Evolutionary conservation across 306 rosid species (phyloP), one percentile per base, ranked within the genome.

Genomic region (Cucurbita ficifolia): DNA sequence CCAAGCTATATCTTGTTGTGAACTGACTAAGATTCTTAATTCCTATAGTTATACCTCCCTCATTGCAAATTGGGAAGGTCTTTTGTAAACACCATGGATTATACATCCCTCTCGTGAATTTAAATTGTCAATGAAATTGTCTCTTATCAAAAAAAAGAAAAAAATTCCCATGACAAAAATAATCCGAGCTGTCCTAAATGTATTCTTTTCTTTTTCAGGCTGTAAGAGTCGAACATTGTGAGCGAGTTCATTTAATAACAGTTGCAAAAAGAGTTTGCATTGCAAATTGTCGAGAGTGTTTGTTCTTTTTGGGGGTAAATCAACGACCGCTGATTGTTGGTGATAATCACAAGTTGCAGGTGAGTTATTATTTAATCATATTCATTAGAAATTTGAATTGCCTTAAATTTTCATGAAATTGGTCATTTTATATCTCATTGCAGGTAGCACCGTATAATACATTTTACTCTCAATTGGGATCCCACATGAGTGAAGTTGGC

Each of bases 361-460:
- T 84, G 56, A 79, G 86, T 78, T 68, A 52, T 50, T 70, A 40
- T 81, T 81, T 59, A 74, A 75, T 80, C 19, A 78, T 7, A 17
- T 68, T 56, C 76, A 61, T 59, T 76, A 49, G 22, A 21, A 48
- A 69, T 11, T 69, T 22, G 57, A 42, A 21, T 14, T 69, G 12
- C 43, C 14, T 65, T 65, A 10, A 46, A 22, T 48, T 69, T 48
- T 45, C 39, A 8, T n/a, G 33, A 24, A 50, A 13, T 29, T 24
- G 45, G 58, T 29, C 4, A 24, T 50, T 29, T 50, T 33, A 49
- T 24, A 50, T 70, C 24, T 50, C 16, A 16, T 49, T 13, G 19
- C 81, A 94, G 99, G 99, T 95, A 79, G 97, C 99, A 48, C 99
- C 99, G 0, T 95, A 89, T 88, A 95, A 95, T 70, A 91, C 99